phyloP scores from a whole-genome alignment of 2,329 filamentous ascomycete genomes.

The Alternaria atra region DNA sequence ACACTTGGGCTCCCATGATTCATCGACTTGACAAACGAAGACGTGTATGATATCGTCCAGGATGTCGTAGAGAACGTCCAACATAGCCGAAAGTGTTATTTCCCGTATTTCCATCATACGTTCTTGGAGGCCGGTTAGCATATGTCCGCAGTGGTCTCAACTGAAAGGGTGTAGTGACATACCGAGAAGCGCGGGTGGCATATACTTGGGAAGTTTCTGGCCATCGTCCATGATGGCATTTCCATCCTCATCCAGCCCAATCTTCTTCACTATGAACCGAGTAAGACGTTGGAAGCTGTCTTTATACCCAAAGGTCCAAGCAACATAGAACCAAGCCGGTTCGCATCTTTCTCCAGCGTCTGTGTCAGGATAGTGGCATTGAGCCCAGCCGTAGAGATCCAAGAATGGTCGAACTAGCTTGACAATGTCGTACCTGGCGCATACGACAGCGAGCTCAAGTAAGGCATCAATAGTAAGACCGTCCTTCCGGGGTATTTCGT shows the following conservation, averaged over 20 bases:
- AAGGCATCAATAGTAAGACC: slow-evolving; percentile 29
- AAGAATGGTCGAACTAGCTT: slow-evolving; percentile 34
- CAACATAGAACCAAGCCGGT: slow-evolving; percentile 21
- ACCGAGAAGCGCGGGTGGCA: slow-evolving; percentile 20
- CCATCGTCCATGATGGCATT: slow-evolving; percentile 2
- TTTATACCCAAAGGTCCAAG: slow-evolving; percentile 29
- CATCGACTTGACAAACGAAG: slow-evolving; percentile 12
- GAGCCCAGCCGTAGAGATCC: slow-evolving; percentile 24
- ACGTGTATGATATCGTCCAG: slow-evolving; percentile 16
- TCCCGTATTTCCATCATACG: slow-evolving; percentile 13
- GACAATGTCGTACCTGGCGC: slow-evolving; percentile 43
- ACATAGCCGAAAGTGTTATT: slow-evolving; percentile 9
- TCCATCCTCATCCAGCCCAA: slow-evolving; percentile 8
- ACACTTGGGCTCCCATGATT: slow-evolving; percentile 11
- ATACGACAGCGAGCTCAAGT: slow-evolving; percentile 36
- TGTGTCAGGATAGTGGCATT: slow-evolving; percentile 12
- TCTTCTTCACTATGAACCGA: slow-evolving; percentile 11
- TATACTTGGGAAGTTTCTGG: slow-evolving; percentile 9
- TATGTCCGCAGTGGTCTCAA: too few species aligned
- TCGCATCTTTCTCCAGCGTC: slow-evolving; percentile 7
- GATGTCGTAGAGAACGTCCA: slow-evolving; percentile 8
- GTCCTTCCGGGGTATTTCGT: slow-evolving; percentile 13
- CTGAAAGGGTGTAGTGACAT: neutral
- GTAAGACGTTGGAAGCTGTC: slow-evolving; percentile 20
- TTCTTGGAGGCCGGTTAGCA: slow-evolving; percentile 8